Evolutionary conservation across 2,329 filamentous ascomycete genomes (phyloP).

Genomic region (Colletotrichum sp.): DNA sequence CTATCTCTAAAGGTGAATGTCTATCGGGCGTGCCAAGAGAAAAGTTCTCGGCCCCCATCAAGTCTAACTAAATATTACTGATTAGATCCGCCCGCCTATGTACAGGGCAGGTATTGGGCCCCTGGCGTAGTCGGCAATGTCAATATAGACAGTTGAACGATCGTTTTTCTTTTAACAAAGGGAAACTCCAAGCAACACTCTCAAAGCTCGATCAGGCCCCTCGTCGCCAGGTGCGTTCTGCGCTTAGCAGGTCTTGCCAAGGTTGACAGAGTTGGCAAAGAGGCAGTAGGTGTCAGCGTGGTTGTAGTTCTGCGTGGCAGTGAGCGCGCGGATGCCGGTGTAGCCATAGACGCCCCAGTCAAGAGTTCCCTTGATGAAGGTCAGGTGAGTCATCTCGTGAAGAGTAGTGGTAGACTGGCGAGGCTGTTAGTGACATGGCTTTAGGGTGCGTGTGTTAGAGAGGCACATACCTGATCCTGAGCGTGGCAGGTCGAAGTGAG

Average conservation of each 20-base stretch:
- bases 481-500: slow-evolving; percentile 58
- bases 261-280: slow-evolving; percentile 20
- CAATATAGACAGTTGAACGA: background rate
- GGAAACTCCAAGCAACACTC: background rate
- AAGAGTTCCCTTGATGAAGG: slow-evolving; percentile 56
- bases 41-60: background rate
- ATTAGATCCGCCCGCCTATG: background rate
- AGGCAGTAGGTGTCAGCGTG: slow-evolving; percentile 22
- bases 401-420: slow-evolving; percentile 65
- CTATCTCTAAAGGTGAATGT: slow-evolving; percentile 1
- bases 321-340: slow-evolving; percentile 6
- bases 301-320: slow-evolving; percentile 13
- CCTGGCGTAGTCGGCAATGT: background rate
- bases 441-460: slow-evolving; percentile 37
- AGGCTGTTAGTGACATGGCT: slow-evolving; percentile 50
- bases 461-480: slow-evolving; percentile 41
- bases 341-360: slow-evolving; percentile 24
- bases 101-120: background rate
- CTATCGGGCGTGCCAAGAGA: background rate
- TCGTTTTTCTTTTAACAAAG: background rate
- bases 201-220: background rate
- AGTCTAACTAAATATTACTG: background rate
- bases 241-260: background rate
- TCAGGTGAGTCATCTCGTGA: slow-evolving; percentile 69
- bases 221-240: background rate